These are phyloP conservation scores for Zygosaccharomyces pseudobailii DNA, from an alignment of 1,139 yeast genomes.

Conservation along the genomic window DNA sequence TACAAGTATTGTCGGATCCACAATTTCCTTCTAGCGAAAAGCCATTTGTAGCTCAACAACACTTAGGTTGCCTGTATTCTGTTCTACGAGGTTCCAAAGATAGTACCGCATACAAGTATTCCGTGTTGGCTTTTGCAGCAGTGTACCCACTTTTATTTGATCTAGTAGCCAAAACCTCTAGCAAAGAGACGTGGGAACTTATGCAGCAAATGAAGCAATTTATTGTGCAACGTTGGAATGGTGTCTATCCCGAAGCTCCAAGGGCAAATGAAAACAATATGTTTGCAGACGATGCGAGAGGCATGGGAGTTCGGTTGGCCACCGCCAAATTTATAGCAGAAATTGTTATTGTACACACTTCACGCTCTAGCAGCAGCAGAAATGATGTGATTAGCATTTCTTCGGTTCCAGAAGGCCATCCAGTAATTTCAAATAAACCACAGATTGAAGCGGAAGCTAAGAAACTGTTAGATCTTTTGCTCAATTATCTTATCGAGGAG, in stretches of 20 bases:
- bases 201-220: slow-evolving; percentile 31
- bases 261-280: slow-evolving; percentile 38
- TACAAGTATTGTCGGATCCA: slow-evolving; percentile 25
- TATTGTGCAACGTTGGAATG: slow-evolving; percentile 34
- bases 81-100: slow-evolving; percentile 26
- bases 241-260: slow-evolving; percentile 32
- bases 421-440: slow-evolving; percentile 51
- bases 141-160: slow-evolving; percentile 36
- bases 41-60: slow-evolving; percentile 31
- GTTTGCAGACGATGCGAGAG: slow-evolving; percentile 44
- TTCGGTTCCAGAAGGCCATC: slow-evolving; percentile 59
- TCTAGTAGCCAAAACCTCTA: slow-evolving; percentile 38
- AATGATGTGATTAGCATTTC: slow-evolving; percentile 45
- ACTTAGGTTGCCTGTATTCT: slow-evolving; percentile 23
- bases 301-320: slow-evolving; percentile 57
- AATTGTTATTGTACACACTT: slow-evolving; percentile 64
- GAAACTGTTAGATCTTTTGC: slow-evolving; percentile 59
- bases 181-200: slow-evolving; percentile 33
- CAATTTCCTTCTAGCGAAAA: slow-evolving; percentile 26
- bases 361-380: slow-evolving; percentile 26
- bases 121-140: slow-evolving; percentile 32
- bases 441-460: slow-evolving; percentile 67
- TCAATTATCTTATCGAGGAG: slow-evolving; percentile 52
- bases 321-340: slow-evolving; percentile 67
- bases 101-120: slow-evolving; percentile 31